phyloP scores from a whole-genome alignment of 495 filamentous ascomycete species.

The Neurospora sp. region DNA sequence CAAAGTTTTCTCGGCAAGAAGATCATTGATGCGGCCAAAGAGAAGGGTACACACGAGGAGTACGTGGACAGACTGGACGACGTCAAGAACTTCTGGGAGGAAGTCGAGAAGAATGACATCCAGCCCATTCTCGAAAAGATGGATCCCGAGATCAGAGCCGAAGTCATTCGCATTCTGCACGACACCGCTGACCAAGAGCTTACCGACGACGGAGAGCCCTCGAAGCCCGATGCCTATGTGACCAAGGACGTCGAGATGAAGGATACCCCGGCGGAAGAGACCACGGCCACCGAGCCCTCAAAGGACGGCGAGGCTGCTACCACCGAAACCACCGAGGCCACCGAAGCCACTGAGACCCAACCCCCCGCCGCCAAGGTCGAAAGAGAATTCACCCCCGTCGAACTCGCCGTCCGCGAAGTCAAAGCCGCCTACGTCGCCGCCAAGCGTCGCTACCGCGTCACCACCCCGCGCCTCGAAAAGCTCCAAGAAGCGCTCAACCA shows the following conservation, averaged over 20 bases:
- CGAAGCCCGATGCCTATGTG: conserved; percentile 3
- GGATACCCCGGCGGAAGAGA: conserved; percentile 1
- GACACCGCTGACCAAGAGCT: conserved; percentile 21
- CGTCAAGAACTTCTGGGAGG: conserved; percentile 68
- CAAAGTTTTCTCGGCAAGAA: conserved; percentile 72
- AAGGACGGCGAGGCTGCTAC: conserved; percentile 1
- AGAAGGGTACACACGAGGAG: conserved; percentile 56
- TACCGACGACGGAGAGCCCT: conserved; percentile 5
- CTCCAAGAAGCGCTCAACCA: conserved; percentile 59
- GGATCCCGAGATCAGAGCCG: conserved; percentile 31
- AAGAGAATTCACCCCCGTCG: conserved; percentile 35
- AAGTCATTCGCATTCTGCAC: conserved; percentile 31
- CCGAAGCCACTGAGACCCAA: neutral
- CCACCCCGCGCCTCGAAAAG: conserved; percentile 53
- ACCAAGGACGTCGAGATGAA: conserved; percentile 5
- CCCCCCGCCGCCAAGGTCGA: conserved; percentile 6
- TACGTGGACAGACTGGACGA: conserved; percentile 62
- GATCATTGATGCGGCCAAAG: conserved; percentile 58
- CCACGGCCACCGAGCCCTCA: neutral
- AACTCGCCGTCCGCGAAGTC: conserved; percentile 59
- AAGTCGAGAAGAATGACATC: conserved; percentile 64
- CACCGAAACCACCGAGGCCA: neutral
- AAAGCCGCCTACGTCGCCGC: conserved; percentile 67
- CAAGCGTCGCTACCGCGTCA: conserved; percentile 73
- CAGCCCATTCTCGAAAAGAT: conserved; percentile 55